Evolutionary conservation across 2,329 filamentous ascomycete genomes (phyloP), one percentile per base, ranked within the genome.

Genomic region (Talaromyces sp.): DNA sequence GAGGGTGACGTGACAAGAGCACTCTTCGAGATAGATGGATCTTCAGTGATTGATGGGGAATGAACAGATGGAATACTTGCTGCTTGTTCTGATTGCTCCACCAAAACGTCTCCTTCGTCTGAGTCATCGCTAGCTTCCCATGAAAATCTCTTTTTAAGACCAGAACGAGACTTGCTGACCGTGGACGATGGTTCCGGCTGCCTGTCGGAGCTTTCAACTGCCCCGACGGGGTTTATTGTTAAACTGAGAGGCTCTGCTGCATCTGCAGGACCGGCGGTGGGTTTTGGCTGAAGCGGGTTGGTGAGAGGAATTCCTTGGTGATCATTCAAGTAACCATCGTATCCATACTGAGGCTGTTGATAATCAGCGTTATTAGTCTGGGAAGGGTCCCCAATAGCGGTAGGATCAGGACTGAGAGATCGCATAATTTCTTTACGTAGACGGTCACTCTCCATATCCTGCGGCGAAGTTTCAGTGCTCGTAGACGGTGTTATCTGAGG

Each of bases 361-460:
- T 23, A 23, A 23, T 23, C 23, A 23, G 23, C 16, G 18, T 31
- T 31, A 16, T 18, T 18, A 27, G 44, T 12, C 8, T 47, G 10
- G 28, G 5, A 18, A 23, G 33, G 33, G n/a, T 18, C 23, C 28
- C 18, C 30, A 50, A 30, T 5, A 14, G 60, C 9, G n/a, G 50
- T 28, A 12, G 52, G 30, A 50, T 75, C 73, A 33, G 77, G 75
- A 50, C 75, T 81, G 56, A 81, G 66, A 4, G 78, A 79, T 53
- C 74, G 75, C n/a, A 81, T 79, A n/a, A 81, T 81, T 62, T 81
- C 79, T 61, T 77, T 74, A 51, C 78, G 70, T 50, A 81, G 64
- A 36, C 77, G 74, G 61, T 81, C 79, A 65, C 74, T 78, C 61
- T 80, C 77, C 34, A 74, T 70, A 56, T 78, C 74, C 42, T 73